These are phyloP conservation scores for Logfia minima DNA, from an alignment of 129 eudicot species.

Conservation along the genomic window DNA sequence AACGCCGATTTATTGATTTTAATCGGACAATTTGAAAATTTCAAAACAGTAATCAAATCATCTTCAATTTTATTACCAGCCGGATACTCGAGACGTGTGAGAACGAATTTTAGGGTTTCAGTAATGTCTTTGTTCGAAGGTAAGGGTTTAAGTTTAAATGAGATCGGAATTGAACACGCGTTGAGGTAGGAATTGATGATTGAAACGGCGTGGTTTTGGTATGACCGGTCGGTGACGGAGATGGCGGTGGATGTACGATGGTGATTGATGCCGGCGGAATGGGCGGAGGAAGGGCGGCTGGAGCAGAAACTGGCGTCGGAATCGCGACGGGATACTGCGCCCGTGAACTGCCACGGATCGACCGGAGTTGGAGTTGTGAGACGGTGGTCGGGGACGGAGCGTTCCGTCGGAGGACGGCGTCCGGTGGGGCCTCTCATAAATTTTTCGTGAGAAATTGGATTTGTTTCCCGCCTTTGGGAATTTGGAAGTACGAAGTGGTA, in stretches of 20 bases:
- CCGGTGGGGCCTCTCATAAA: constrained; percentile 61
- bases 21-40: constrained; percentile 57
- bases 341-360: constrained; percentile 55
- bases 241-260: constrained; percentile 34
- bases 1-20: constrained; percentile 70
- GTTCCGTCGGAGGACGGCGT: constrained; percentile 44
- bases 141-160: constrained; percentile 52
- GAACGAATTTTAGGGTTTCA: constrained; percentile 65
- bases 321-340: constrained; percentile 47
- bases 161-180: constrained; percentile 35
- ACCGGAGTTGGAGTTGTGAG: constrained; percentile 41
- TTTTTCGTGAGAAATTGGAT: background rate
- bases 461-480: constrained; percentile 25
- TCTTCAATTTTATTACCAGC: constrained; percentile 53
- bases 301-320: constrained; percentile 85
- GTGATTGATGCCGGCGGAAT: constrained; percentile 34
- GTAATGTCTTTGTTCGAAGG: constrained; percentile 69
- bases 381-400: constrained; percentile 1
- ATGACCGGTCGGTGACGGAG: constrained; percentile 48
- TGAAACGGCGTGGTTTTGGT: constrained; percentile 54
- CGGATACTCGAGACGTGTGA: constrained; percentile 47
- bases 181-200: constrained; percentile 64
- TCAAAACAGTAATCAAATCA: constrained; percentile 42
- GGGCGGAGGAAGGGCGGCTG: constrained; percentile 58
- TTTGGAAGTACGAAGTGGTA: constrained; percentile 5